Evolutionary conservation across 768 basidiomycete species (phyloP).

Genomic region (Dioszegia aurantiaca): DNA sequence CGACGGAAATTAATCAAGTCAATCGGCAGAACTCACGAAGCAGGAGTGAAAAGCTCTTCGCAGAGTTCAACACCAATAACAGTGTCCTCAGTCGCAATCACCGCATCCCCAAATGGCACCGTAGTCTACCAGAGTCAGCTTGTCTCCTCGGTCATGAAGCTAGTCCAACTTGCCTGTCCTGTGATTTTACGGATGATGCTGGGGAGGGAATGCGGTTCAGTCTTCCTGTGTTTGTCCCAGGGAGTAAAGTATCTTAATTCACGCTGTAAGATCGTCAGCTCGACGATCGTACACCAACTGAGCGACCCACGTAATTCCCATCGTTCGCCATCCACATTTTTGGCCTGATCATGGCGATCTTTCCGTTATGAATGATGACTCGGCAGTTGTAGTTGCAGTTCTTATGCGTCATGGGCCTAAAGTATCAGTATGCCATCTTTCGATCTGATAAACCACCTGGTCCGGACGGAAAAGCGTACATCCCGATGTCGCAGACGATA

Average conservation of each 20-base stretch:
- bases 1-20: not conserved
- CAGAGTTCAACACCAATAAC: conserved; percentile 96
- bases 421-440: conserved; percentile 6
- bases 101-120: conserved; percentile 93
- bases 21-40: conserved; percentile 61
- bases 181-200: conserved; percentile 84
- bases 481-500: conserved; percentile 96
- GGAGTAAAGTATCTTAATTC: conserved; percentile 72
- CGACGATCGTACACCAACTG: not conserved
- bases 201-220: conserved; percentile 89
- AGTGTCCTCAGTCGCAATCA: conserved; percentile 87
- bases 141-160: not conserved
- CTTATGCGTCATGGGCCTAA: conserved; percentile 94
- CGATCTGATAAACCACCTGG: not conserved
- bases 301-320: conserved; percentile 87
- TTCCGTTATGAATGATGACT: conserved; percentile 75
- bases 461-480: conserved; percentile 60
- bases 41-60: conserved; percentile 95
- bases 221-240: conserved; percentile 83
- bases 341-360: conserved; percentile 90
- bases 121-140: conserved; percentile 59
- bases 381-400: conserved; percentile 98
- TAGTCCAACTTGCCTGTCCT: conserved; percentile 57
- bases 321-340: conserved; percentile 99
- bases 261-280: conserved; percentile 30